phyloP scores from a whole-genome alignment of 805 yeast species.

The Metschnikowia santaceciliae region DNA sequence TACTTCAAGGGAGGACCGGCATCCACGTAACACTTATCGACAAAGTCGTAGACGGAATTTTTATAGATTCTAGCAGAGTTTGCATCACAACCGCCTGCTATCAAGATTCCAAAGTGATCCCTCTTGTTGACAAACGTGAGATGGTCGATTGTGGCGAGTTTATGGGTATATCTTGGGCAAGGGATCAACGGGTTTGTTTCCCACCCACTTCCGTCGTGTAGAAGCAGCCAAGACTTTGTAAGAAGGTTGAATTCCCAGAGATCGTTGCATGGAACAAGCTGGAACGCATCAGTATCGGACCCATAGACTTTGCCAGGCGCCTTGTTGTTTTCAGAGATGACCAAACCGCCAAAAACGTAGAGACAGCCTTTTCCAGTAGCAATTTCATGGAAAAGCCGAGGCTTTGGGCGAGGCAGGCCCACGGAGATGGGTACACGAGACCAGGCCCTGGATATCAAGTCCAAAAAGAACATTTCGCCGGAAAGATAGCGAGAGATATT shows the following conservation, averaged over 20 bases:
- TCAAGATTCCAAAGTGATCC: conserved; percentile 45
- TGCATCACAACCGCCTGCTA: conserved; percentile 51
- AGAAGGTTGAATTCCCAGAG: conserved; percentile 63
- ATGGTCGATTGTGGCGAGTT: conserved; percentile 40
- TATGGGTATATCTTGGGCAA: conserved; percentile 49
- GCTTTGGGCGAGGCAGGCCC: conserved; percentile 28
- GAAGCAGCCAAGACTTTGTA: conserved; percentile 49
- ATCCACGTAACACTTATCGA: conserved; percentile 32
- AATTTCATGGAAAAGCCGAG: conserved; percentile 60
- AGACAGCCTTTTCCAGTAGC: conserved; percentile 46
- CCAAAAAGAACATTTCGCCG: conserved; percentile 59
- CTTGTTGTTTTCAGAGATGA: conserved; percentile 22
- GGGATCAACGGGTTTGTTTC: conserved; percentile 22
- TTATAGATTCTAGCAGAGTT: conserved; percentile 29
- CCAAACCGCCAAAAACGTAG: conserved; percentile 65
- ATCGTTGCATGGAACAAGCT: conserved; percentile 51
- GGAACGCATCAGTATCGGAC: conserved; percentile 20
- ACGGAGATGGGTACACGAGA: conserved; percentile 29
- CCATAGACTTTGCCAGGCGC: neutral
- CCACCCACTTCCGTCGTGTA: conserved; percentile 37
- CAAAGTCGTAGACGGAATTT: conserved; percentile 44
- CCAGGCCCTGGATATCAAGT: conserved; percentile 60
- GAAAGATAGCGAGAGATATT: conserved; percentile 45
- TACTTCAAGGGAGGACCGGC: conserved; percentile 14
- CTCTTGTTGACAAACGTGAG: conserved; percentile 33